Percentiles rank a stretch among this genome's conserved stretches.
These are phyloP conservation scores for Fragaria vesca DNA, from an alignment of 306 rosid species.

Conservation along the genomic window DNA sequence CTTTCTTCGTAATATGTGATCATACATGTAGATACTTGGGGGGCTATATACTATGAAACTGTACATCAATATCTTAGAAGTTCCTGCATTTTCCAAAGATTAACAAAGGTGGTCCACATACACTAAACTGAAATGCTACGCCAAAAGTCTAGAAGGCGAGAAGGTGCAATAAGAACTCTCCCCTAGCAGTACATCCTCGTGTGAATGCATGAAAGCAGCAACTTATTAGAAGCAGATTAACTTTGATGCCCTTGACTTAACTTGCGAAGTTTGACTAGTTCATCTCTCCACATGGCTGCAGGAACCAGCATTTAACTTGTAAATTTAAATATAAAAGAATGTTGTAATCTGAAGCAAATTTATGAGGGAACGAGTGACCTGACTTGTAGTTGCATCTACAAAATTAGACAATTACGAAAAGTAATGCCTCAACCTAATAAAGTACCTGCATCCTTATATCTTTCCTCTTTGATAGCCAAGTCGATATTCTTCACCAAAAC, in stretches of 20 bases:
- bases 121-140: slow-evolving; percentile 31
- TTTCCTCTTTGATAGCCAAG: slow-evolving; percentile 72
- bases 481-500: slow-evolving; percentile 69
- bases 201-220: not conserved
- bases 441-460: slow-evolving; percentile 86
- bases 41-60: slow-evolving; percentile 38
- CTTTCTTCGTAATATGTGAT: slow-evolving; percentile 23
- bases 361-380: not conserved
- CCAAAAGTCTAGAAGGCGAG: slow-evolving; percentile 33
- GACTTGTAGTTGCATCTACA: not conserved
- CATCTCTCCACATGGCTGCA: slow-evolving; percentile 91
- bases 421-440: not conserved
- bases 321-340: slow-evolving; percentile 9
- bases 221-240: slow-evolving; percentile 13
- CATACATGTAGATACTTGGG: slow-evolving; percentile 34
- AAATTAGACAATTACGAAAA: not conserved
- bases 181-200: not conserved
- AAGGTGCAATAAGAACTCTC: not conserved
- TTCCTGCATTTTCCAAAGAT: slow-evolving; percentile 24
- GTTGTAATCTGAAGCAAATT: not conserved
- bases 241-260: slow-evolving; percentile 54
- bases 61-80: slow-evolving; percentile 34
- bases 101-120: slow-evolving; percentile 19
- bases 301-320: slow-evolving; percentile 25
- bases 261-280: slow-evolving; percentile 64